Base-by-base conservation (phyloP, 805 yeast species). In the Candida jianshihensis region DNA sequence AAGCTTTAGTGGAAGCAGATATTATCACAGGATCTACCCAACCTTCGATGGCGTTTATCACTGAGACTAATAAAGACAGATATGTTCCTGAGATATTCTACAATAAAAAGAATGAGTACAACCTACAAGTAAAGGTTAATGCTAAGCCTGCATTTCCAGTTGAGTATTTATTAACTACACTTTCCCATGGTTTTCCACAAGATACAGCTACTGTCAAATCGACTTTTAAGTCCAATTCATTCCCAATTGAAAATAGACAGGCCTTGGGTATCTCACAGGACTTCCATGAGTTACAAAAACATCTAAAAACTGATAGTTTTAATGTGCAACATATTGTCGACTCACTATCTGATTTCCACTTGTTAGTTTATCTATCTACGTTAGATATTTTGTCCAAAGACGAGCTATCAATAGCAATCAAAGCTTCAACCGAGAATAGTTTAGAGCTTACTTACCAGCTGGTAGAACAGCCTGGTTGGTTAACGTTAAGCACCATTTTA, bases 71-170 rank as follows among this genome's bases (percentile, higher is more conserved):
- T 28, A 68, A 71, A 15, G 71, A 68, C 9, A 71, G 96, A 38
- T 92, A 90, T 48, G 97, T 92, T 13, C 99, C 99, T 0, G 99
- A 92, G 43, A 81, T 92, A 19, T 84, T 85, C 52, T 92, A 82
- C 66, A 77, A 78, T 59, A 78, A 75, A 55, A 71, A 75, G 41
- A 92, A 92, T 55, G 97, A 92, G 61, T 92, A 92, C 60, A 85
- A 85, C 4, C 64, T 87, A 21, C 78, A 86, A 26, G 94, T 92
- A n/a, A 87, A 87, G 50, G 75, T 78, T 29, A 82, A 85, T 53
- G 95, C 96, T 2, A 81, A 81, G 50, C 96, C 96, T 1, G 83
- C 92, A 18, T 85, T 88, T 56, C 97, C 97, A 2, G 88, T 83
- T n/a, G 96, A 88, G 42, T 88, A 84, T 54, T 59, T 88, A 41